phyloP scores from a whole-genome alignment of 345 rosid genomes.

The Eutrema heterophyllum region DNA sequence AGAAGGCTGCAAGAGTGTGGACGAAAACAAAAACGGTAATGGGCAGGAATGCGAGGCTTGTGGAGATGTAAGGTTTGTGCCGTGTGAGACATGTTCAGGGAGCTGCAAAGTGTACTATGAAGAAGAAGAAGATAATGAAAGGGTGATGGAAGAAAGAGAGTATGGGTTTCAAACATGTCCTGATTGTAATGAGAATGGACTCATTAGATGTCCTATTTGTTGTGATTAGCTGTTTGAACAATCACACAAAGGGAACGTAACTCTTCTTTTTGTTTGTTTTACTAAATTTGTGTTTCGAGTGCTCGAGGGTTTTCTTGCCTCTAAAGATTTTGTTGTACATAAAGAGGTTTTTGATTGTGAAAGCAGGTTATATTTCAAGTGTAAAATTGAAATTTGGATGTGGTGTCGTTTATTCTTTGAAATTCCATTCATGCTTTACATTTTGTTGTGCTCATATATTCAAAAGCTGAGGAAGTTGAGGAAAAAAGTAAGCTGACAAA shows the following conservation, averaged over 20 bases:
- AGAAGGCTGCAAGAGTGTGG: constrained; percentile 50
- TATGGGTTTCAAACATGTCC: constrained; percentile 80
- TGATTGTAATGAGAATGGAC: constrained; percentile 95
- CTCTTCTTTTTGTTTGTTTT: background rate
- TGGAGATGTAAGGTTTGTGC: constrained; percentile 88
- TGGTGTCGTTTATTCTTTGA: constrained; percentile 2
- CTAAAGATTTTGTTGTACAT: constrained; percentile 21
- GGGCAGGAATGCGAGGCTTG: constrained; percentile 70
- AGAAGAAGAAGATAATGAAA: constrained; percentile 28
- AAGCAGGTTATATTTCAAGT: background rate
- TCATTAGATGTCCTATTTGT: constrained; percentile 79
- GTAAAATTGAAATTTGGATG: background rate
- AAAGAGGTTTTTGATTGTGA: constrained; percentile 9
- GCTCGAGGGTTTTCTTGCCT: constrained; percentile 1
- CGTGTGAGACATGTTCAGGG: constrained; percentile 87
- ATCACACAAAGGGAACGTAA: background rate
- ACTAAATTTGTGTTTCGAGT: background rate
- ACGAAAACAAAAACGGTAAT: constrained; percentile 24
- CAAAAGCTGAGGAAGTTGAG: background rate
- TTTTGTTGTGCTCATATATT: background rate
- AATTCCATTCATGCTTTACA: background rate
- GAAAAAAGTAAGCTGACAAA: background rate
- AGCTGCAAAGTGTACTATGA: constrained; percentile 83
- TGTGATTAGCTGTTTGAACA: constrained; percentile 29
- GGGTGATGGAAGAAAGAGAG: constrained; percentile 33